Percentiles rank a stretch among this genome's conserved stretches.
Evolutionary conservation across 169 alveolate genomes (phyloP).

Genomic region (Plasmodium sp.): DNA sequence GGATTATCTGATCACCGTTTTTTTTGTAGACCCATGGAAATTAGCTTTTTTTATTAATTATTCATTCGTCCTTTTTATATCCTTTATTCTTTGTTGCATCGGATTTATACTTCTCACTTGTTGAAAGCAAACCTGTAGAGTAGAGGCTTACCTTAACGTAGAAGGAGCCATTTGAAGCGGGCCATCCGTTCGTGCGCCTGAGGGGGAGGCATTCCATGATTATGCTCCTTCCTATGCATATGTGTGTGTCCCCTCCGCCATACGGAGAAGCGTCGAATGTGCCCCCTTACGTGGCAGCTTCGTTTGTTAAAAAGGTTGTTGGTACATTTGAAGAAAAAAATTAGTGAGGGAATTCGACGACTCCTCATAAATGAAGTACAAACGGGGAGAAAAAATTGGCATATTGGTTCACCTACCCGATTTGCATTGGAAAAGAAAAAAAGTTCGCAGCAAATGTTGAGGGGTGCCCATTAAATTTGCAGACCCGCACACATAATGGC

Average conservation of each 20-base stretch:
- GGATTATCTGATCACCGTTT: conserved; percentile 51
- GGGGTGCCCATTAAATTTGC: no score
- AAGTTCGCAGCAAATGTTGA: not conserved
- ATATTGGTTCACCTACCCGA: not conserved
- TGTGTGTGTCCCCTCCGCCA: not conserved
- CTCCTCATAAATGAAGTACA: not conserved
- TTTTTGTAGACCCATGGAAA: conserved; percentile 76
- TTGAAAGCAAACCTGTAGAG: conserved; percentile 4
- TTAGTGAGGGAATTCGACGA: not conserved
- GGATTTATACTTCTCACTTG: conserved; percentile 33
- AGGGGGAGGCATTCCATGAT: not conserved
- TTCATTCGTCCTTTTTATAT: conserved; percentile 46
- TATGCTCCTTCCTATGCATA: no score
- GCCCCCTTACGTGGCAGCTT: not conserved
- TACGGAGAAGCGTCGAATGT: not conserved
- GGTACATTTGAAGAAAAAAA: not conserved
- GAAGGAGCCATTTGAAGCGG: conserved; percentile 8
- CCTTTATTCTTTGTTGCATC: conserved; percentile 64
- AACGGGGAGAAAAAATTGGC: not conserved
- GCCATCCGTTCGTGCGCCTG: not conserved
- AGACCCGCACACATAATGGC: no score
- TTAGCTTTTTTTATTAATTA: conserved; percentile 45
- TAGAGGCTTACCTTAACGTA: not conserved
- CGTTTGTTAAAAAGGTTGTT: not conserved
- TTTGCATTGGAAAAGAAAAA: not conserved